phyloP scores from a whole-genome alignment of 257 asterid species.

The Capsicum pubescens region DNA sequence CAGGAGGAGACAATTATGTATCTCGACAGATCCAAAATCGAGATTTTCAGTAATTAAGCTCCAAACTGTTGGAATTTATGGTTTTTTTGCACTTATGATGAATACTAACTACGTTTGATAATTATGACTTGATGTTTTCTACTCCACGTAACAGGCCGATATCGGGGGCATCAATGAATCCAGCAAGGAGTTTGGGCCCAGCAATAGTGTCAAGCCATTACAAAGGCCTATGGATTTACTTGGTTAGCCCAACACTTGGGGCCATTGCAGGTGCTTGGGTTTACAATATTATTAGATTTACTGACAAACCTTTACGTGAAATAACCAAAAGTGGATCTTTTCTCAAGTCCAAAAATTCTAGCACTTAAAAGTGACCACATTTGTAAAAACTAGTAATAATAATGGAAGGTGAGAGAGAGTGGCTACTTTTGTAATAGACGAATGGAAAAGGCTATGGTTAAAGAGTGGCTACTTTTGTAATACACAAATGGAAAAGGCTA shows the following conservation, averaged over 20 bases:
- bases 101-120: no score
- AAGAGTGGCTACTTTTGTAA: not conserved
- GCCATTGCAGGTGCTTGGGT: slow-evolving; percentile 88
- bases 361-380: not conserved
- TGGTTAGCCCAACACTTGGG: slow-evolving; percentile 75
- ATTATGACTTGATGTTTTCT: no score
- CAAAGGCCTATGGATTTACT: slow-evolving; percentile 71
- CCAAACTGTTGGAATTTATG: no score
- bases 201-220: slow-evolving; percentile 66
- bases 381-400: not conserved
- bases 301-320: slow-evolving; percentile 76
- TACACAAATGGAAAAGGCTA: no score
- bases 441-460: not conserved
- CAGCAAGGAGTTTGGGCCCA: slow-evolving; percentile 92
- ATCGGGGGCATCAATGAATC: slow-evolving; percentile 97
- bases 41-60: no score
- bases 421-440: not conserved
- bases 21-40: no score
- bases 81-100: no score
- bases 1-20: no score
- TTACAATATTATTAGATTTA: slow-evolving; percentile 73
- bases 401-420: not conserved
- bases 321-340: slow-evolving; percentile 71
- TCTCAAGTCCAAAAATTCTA: slow-evolving; percentile 39
- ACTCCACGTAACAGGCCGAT: slow-evolving; percentile 53